Evolutionary conservation across 78 protist species (phyloP).

Genomic region (Chrysochromulina parva): DNA sequence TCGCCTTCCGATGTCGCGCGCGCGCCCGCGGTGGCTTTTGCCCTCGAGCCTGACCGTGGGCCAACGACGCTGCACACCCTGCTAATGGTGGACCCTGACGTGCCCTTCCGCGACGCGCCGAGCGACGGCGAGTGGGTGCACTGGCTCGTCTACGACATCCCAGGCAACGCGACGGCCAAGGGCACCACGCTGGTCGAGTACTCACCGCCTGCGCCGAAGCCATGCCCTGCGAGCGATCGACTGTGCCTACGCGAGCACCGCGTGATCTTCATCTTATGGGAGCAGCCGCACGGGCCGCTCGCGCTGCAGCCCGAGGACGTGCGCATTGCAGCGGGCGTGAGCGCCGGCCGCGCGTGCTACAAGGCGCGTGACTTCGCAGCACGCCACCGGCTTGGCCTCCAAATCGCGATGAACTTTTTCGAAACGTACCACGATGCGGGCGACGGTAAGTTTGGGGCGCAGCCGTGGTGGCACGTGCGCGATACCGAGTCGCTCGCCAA

Average conservation of each 20-base stretch:
- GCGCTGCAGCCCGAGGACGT: background rate
- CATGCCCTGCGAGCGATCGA: background rate
- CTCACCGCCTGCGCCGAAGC: background rate
- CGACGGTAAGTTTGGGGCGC: background rate
- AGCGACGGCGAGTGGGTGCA: background rate
- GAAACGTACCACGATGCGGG: background rate
- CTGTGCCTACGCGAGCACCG: background rate
- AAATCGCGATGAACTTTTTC: background rate
- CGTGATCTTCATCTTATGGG: background rate
- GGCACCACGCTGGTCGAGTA: background rate
- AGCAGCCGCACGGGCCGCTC: background rate
- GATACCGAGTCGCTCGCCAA: background rate
- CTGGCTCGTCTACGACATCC: conserved; percentile 11
- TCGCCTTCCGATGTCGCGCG: background rate
- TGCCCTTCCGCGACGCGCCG: background rate
- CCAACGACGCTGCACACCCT: background rate
- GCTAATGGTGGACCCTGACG: background rate
- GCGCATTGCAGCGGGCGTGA: no score
- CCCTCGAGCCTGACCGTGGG: background rate
- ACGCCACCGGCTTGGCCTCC: background rate
- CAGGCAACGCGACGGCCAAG: background rate
- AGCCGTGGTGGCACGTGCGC: background rate
- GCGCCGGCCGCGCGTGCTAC: background rate
- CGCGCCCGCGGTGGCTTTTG: background rate
- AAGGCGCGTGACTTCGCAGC: background rate